Evolutionary conservation across 148 eudicot genomes (phyloP).

Genomic region (Arbutus unedo): DNA sequence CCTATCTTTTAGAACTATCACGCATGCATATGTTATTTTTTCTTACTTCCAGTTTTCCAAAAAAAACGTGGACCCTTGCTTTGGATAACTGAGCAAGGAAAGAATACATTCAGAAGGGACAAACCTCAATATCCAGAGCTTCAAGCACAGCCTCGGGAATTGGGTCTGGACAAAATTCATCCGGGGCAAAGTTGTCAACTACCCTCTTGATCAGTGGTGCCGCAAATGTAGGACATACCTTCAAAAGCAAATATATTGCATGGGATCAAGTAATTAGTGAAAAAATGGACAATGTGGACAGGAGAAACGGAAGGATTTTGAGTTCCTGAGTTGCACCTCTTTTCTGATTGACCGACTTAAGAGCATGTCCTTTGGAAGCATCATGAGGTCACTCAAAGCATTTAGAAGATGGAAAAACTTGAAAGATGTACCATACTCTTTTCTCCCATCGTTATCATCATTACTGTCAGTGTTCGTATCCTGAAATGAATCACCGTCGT

Average conservation of each 20-base stretch:
- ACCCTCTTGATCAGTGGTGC: slow-evolving; percentile 62
- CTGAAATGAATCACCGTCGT: slow-evolving; percentile 51
- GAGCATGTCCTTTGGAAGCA: slow-evolving; percentile 98
- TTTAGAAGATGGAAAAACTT: slow-evolving; percentile 78
- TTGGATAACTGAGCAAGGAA: neutral
- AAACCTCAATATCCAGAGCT: slow-evolving; percentile 69
- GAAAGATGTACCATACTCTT: slow-evolving; percentile 39
- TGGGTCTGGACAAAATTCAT: slow-evolving; percentile 83
- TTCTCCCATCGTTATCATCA: slow-evolving; percentile 17
- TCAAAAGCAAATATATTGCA: neutral
- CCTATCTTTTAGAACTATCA: neutral
- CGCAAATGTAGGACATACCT: slow-evolving; percentile 90
- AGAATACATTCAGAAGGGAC: slow-evolving; percentile 8
- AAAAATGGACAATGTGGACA: neutral
- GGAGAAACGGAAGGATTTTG: neutral
- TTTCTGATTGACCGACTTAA: slow-evolving; percentile 58
- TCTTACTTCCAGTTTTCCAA: neutral
- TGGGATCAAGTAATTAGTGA: neutral
- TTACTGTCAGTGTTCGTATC: slow-evolving; percentile 20
- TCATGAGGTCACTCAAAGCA: slow-evolving; percentile 95
- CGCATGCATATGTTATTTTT: neutral
- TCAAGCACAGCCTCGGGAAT: slow-evolving; percentile 68
- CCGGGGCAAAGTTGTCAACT: slow-evolving; percentile 71
- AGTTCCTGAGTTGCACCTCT: slow-evolving; percentile 51
- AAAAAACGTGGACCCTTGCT: neutral